Percentiles rank a stretch among this genome's conserved stretches.
Conservation (phyloP, 2,329 filamentous ascomycete genomes). For the Paraphaeosphaeria minitans region DNA sequence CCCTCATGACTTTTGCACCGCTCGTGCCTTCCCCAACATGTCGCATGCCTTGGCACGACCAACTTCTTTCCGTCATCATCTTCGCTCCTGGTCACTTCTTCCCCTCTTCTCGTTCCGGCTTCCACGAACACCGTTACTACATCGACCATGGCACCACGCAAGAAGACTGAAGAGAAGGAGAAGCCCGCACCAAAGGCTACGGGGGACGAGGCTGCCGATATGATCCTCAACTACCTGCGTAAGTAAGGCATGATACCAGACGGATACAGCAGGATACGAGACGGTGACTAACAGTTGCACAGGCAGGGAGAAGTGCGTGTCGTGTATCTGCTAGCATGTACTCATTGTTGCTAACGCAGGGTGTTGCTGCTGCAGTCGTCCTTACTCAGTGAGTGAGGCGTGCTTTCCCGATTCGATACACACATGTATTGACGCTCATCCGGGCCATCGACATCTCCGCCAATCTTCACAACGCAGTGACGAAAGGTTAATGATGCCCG, state of each 20-base stretch:
- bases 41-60: not conserved
- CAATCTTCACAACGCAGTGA: constrained; percentile 66
- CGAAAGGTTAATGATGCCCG: constrained; percentile 52
- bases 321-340: constrained; percentile 14
- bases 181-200: constrained; percentile 22
- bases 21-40: not conserved
- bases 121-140: not conserved
- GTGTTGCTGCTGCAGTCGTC: constrained; percentile 48
- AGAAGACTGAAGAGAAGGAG: constrained; percentile 44
- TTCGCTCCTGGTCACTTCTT: too few species aligned
- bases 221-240: constrained; percentile 59
- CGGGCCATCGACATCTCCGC: constrained; percentile 62
- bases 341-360: not conserved
- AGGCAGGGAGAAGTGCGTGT: constrained; percentile 57
- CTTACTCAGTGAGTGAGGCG: constrained; percentile 55
- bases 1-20: not conserved
- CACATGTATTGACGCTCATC: constrained; percentile 7
- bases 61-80: not conserved
- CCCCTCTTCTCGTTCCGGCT: not conserved
- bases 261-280: not conserved
- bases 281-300: constrained; percentile 13
- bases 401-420: not conserved
- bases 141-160: constrained; percentile 43
- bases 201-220: constrained; percentile 44
- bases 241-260: constrained; percentile 26